Evolutionary conservation across 2,329 filamentous ascomycete species (phyloP).

Genomic region (Alternaria rosae): DNA sequence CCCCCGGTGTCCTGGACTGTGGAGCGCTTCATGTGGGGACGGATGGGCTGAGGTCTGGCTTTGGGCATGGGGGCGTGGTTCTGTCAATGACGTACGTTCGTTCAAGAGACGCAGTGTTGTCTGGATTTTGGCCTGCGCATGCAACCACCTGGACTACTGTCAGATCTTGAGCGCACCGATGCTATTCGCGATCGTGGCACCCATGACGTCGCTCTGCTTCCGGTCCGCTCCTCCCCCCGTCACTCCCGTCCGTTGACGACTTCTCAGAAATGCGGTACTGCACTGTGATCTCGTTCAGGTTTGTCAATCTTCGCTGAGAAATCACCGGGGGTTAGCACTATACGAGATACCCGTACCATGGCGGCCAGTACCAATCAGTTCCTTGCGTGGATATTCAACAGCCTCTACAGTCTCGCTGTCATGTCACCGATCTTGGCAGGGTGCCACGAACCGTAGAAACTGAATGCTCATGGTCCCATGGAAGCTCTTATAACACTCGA

Average conservation of each 20-base stretch:
- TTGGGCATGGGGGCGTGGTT: background rate
- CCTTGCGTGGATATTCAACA: background rate
- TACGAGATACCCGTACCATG: background rate
- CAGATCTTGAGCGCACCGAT: background rate
- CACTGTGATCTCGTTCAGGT: background rate
- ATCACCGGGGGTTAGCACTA: too few relatives aligned
- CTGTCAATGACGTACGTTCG: background rate
- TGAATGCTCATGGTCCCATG: background rate
- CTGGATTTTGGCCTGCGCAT: background rate
- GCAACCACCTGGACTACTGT: background rate
- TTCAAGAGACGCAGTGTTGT: too few relatives aligned
- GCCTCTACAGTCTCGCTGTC: background rate
- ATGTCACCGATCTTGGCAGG: background rate
- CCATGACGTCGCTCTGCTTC: background rate
- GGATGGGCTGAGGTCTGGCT: background rate
- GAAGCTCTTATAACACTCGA: background rate
- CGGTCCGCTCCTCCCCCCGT: background rate
- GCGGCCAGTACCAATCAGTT: background rate
- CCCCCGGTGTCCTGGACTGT: background rate
- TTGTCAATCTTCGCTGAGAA: background rate
- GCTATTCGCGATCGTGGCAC: background rate
- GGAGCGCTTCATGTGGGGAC: background rate
- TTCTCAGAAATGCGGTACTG: background rate
- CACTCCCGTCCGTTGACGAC: background rate
- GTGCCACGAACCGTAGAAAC: background rate